Conservation (phyloP, 805 yeast genomes). For the Ogataea allantospora region DNA sequence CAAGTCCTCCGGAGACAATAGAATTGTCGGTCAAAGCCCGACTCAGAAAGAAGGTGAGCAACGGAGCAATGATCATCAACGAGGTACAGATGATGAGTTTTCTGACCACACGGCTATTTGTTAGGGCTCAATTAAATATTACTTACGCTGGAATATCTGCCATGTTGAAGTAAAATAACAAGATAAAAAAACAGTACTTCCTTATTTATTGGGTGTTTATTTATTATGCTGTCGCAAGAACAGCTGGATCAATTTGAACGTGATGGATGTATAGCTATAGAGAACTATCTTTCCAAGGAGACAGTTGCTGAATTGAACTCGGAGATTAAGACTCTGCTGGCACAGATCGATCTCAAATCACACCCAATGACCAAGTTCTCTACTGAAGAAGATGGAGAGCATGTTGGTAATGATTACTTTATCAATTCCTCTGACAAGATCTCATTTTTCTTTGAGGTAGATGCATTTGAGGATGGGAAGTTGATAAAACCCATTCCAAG, state of each 20-base stretch:
- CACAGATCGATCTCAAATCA: conserved; percentile 45
- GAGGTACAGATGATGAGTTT: conserved; percentile 73
- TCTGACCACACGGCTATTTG: conserved; percentile 53
- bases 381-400: conserved; percentile 50
- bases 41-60: conserved; percentile 55
- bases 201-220: not conserved
- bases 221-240: conserved; percentile 36
- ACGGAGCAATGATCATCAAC: conserved; percentile 70
- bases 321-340: conserved; percentile 45
- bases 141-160: conserved; percentile 39
- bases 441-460: conserved; percentile 67
- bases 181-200: not conserved
- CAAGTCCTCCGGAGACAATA: conserved; percentile 73
- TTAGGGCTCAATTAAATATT: not conserved
- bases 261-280: conserved; percentile 64
- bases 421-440: conserved; percentile 67
- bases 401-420: conserved; percentile 73
- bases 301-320: conserved; percentile 41
- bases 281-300: conserved; percentile 46
- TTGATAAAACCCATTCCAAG: conserved; percentile 50
- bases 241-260: conserved; percentile 49
- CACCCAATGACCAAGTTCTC: conserved; percentile 75
- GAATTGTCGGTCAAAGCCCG: conserved; percentile 43
- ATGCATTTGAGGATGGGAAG: conserved; percentile 56
- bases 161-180: conserved; percentile 21